Evolutionary conservation across 352 stramenopile genomes (phyloP).

Genomic region (Stramenopiles sp.): DNA sequence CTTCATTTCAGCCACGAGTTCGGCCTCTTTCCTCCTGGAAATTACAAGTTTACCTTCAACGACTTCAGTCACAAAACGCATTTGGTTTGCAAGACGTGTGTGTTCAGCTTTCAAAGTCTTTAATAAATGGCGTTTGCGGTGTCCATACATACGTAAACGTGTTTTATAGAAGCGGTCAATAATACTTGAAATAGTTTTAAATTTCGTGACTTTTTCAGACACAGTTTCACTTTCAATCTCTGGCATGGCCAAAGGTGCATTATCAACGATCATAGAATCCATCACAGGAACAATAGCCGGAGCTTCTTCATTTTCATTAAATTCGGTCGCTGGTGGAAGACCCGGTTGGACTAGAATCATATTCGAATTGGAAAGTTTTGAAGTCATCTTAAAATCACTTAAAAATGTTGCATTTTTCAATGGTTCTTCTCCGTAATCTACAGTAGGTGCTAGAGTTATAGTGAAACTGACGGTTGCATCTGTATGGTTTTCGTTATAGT

Average conservation of each 20-base stretch:
- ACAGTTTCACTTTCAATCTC: no score
- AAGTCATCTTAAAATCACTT: conserved; percentile 78
- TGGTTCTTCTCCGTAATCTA: no score
- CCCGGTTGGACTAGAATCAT: conserved; percentile 79
- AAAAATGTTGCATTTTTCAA: conserved; percentile 29
- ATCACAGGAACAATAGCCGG: no score
- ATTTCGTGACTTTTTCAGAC: no score
- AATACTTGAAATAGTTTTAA: no score
- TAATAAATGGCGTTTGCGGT: conserved; percentile 46
- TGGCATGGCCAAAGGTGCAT: no score
- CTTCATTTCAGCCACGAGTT: conserved; percentile 44
- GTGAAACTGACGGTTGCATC: conserved; percentile 56
- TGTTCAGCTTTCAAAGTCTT: conserved; percentile 49
- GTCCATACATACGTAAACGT: conserved; percentile 51
- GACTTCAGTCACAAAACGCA: conserved; percentile 68
- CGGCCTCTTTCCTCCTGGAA: conserved; percentile 58
- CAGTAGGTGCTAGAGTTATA: no score
- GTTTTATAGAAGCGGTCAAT: no score
- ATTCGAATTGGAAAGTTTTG: conserved; percentile 60
- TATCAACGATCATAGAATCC: no score
- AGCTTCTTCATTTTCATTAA: no score
- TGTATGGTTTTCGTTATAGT: conserved; percentile 61
- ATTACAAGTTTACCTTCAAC: conserved; percentile 52
- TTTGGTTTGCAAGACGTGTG: conserved; percentile 59
- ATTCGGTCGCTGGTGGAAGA: no score